A percentile compares a stretch with the other conserved stretches of the same genome.
These are phyloP conservation scores for Suillus cothurnatus DNA, from an alignment of 768 basidiomycete genomes.

Conservation along the genomic window DNA sequence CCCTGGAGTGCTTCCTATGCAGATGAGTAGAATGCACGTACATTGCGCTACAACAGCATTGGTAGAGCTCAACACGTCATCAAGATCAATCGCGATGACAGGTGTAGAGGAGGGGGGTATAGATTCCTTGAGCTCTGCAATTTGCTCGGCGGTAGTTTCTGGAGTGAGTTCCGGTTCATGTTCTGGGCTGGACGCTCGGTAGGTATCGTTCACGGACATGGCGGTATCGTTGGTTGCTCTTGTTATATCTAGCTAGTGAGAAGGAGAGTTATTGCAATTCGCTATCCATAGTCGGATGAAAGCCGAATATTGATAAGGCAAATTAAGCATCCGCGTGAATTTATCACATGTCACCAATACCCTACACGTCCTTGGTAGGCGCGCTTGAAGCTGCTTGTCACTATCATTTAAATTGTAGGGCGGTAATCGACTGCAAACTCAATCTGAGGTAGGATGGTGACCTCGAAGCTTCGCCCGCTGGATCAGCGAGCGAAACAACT, in stretches of 20 bases:
- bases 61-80: conserved; percentile 70
- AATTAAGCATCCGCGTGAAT: neutral
- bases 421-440: neutral
- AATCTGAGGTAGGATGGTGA: conserved; percentile 26
- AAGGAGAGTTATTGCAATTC: neutral
- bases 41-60: conserved; percentile 60
- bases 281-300: neutral
- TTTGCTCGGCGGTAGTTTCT: conserved; percentile 12
- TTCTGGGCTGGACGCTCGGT: conserved; percentile 7
- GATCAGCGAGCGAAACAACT: conserved; percentile 46
- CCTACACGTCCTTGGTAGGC: neutral
- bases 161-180: neutral
- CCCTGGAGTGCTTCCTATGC: neutral
- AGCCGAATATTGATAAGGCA: neutral
- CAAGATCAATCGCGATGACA: conserved; percentile 65
- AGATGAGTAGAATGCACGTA: conserved; percentile 33
- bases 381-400: neutral
- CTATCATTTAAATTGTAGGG: neutral
- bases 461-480: conserved; percentile 30
- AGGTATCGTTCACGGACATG: conserved; percentile 13
- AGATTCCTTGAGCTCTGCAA: conserved; percentile 13
- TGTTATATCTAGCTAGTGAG: neutral
- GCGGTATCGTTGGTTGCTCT: neutral
- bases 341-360: conserved; percentile 2
- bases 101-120: conserved; percentile 31